Evolutionary conservation across 352 stramenopile genomes (phyloP).

Genomic region (Phytophthora fragariae): DNA sequence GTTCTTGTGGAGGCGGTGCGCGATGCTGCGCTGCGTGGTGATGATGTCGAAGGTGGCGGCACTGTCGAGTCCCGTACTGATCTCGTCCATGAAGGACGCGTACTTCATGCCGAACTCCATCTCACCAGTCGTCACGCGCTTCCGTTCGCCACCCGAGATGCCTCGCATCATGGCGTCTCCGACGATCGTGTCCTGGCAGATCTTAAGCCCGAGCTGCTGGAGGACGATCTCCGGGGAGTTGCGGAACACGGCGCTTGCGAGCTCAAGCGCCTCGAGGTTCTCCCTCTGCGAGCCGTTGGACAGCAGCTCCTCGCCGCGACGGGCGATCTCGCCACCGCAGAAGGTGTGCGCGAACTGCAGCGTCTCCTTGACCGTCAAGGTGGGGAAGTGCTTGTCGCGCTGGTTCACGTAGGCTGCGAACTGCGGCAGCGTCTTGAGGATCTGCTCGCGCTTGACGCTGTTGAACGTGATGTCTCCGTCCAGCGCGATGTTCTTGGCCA

Average conservation of each 20-base stretch:
- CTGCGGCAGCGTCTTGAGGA: slow-evolving; percentile 48
- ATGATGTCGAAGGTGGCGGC: slow-evolving; percentile 51
- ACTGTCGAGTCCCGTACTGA: slow-evolving; percentile 92
- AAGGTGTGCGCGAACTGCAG: slow-evolving; percentile 55
- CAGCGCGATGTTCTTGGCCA: slow-evolving; percentile 46
- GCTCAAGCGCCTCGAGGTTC: slow-evolving; percentile 22
- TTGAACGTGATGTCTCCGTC: slow-evolving; percentile 53
- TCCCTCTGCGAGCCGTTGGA: slow-evolving; percentile 16
- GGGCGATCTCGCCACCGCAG: slow-evolving; percentile 42
- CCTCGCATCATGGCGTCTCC: slow-evolving; percentile 61
- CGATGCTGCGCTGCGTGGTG: slow-evolving; percentile 32
- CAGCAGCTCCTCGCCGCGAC: slow-evolving; percentile 16
- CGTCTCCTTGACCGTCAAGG: slow-evolving; percentile 62
- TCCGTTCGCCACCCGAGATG: slow-evolving; percentile 68
- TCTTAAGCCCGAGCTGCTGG: slow-evolving; percentile 36
- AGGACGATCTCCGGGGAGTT: slow-evolving; percentile 30
- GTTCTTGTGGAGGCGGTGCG: slow-evolving; percentile 36
- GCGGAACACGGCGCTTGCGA: slow-evolving; percentile 11
- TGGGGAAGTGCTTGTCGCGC: slow-evolving; percentile 58
- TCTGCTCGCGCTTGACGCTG: slow-evolving; percentile 33
- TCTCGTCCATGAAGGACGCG: slow-evolving; percentile 89
- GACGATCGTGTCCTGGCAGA: slow-evolving; percentile 67
- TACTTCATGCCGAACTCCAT: slow-evolving; percentile 87
- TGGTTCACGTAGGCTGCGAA: slow-evolving; percentile 58
- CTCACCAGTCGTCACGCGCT: slow-evolving; percentile 76